Conservation (phyloP, 129 eudicot genomes). For the Glebionis coronaria region DNA sequence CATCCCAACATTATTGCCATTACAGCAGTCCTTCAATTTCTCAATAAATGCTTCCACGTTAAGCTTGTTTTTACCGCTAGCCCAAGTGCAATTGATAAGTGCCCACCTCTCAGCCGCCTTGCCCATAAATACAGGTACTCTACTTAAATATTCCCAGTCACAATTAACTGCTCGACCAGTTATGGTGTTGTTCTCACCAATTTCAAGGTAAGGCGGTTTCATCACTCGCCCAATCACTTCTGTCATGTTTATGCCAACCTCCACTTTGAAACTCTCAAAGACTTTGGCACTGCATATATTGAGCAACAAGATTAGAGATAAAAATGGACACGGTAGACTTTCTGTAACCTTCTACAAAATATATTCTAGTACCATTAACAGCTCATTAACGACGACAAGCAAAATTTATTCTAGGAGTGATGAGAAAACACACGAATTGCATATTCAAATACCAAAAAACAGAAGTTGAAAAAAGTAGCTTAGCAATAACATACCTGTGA, state of each 20-base stretch:
- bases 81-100: constrained; percentile 48
- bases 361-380: too few relatives aligned
- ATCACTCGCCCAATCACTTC: constrained; percentile 57
- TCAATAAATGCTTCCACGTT: constrained; percentile 23
- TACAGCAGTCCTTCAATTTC: constrained; percentile 36
- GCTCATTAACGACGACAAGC: too few relatives aligned
- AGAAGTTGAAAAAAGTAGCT: not conserved
- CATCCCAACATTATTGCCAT: constrained; percentile 41
- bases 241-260: constrained; percentile 54
- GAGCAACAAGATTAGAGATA: not conserved
- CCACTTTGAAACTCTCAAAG: constrained; percentile 42
- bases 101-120: constrained; percentile 71
- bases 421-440: too few relatives aligned
- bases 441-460: not conserved
- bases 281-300: constrained; percentile 37
- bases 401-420: too few relatives aligned
- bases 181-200: constrained; percentile 33
- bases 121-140: constrained; percentile 46
- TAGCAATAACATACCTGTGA: constrained; percentile 38
- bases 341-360: too few relatives aligned
- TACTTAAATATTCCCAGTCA: constrained; percentile 53
- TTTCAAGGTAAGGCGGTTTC: constrained; percentile 55
- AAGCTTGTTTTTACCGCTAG: not conserved
- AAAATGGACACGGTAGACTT: too few relatives aligned
- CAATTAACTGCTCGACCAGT: not conserved